A percentile compares a stretch with the other conserved stretches of the same genome.
These are phyloP conservation scores for Penicillium macrosclerotiorum DNA, from an alignment of 495 filamentous ascomycete genomes.

Conservation along the genomic window DNA sequence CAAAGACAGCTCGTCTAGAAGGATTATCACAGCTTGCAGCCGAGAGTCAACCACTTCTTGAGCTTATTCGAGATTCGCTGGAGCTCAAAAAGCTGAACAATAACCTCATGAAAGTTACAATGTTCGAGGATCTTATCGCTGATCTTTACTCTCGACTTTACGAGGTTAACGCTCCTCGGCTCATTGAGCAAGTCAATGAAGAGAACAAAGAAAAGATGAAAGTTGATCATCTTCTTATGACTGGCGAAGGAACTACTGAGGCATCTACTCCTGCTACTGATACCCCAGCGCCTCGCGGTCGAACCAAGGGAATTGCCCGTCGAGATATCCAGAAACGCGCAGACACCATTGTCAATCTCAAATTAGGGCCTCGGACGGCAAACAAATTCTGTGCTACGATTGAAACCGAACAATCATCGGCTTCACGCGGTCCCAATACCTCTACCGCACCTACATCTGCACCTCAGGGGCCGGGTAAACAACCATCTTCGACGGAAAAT, in stretches of 20 bases:
- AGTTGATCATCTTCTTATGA: conserved; percentile 55
- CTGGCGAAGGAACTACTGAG: conserved; percentile 35
- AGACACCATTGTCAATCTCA: conserved; percentile 52
- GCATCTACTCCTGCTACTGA: conserved; percentile 36
- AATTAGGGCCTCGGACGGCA: conserved; percentile 35
- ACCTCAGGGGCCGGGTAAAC: conserved; percentile 3
- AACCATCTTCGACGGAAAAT: conserved; percentile 13
- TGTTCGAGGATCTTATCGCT: conserved; percentile 85
- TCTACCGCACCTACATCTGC: conserved; percentile 17
- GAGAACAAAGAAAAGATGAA: conserved; percentile 58
- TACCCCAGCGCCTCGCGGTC: conserved; percentile 45
- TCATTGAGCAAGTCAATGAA: conserved; percentile 47
- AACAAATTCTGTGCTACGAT: conserved; percentile 25
- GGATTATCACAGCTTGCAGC: conserved; percentile 42
- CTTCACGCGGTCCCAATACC: conserved; percentile 6
- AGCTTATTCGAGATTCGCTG: conserved; percentile 75
- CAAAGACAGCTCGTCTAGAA: conserved; percentile 55
- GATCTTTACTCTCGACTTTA: conserved; percentile 87
- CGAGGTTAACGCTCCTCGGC: conserved; percentile 47
- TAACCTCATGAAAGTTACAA: conserved; percentile 75
- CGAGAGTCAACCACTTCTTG: conserved; percentile 49
- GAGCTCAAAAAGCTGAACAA: conserved; percentile 91
- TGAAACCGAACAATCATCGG: conserved; percentile 20
- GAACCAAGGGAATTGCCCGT: conserved; percentile 60
- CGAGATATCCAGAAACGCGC: conserved; percentile 63